Base-by-base conservation (phyloP, 306 rosid genomes). In the Gastrolobium villosum region DNA sequence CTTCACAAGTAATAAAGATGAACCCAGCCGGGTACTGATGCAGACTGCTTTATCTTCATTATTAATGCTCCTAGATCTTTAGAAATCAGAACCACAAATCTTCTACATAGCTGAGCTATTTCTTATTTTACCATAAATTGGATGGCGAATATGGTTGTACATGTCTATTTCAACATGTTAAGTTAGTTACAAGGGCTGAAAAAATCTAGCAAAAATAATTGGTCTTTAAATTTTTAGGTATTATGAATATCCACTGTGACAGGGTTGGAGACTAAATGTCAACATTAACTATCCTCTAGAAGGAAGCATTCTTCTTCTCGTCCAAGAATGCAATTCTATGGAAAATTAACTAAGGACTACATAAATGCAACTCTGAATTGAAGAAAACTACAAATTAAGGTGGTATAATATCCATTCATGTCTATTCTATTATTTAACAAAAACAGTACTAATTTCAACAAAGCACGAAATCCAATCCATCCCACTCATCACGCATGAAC, bases 381-480 rank as follows among this genome's bases (percentile, higher is more conserved):
- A 67, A 13, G 65, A 31, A 39, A 32, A 62, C 10, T 36, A 30
- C 2, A 3, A 41, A 11, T 11, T 26, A 59, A 77, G 43, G 62
- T 15, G 34, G 54, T 20, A 37, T 7, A 43, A 32, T 54, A 56
- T 75, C 61, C 52, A 44, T 32, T 55, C 44, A 15, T 10, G 41
- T 76, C 72, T 20, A 75, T 20, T 64, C 55, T 37, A 63, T 44
- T 66, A 72, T 84, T 48, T 14, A 66, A 59, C 73, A 43, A 52
- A 80, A 50, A 54, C n/a, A 66, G 7, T 52, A 56, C 59, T 35
- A 74, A 81, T 74, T 32, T 46, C 76, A 35, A 65, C 36, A 31
- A 15, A 52, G 74, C 70, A 59, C 41, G 45, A 56, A 37, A 70
- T 45, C 26, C 59, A 75, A 69, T 10, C 26, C 48, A 75, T 44